These are phyloP conservation scores for Geotrichum aggregatum DNA, from an alignment of 1,139 yeast genomes.

Conservation along the genomic window DNA sequence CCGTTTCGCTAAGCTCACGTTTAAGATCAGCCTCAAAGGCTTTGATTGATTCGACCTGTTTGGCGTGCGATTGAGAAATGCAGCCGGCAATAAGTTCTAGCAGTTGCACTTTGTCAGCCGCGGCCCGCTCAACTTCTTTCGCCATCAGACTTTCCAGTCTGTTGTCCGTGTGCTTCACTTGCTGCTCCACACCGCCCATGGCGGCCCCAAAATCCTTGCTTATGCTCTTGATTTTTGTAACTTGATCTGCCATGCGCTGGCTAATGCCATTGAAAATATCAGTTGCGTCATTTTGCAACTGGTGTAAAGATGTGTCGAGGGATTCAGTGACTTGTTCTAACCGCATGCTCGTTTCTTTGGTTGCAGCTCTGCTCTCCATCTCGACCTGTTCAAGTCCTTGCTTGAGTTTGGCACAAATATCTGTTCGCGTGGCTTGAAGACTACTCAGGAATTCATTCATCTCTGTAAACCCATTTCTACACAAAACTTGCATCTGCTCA, in stretches of 20 bases:
- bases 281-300: neutral
- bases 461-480: neutral
- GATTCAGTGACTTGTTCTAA: constrained; percentile 9
- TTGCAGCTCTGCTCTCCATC: neutral
- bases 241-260: neutral
- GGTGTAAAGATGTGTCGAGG: neutral
- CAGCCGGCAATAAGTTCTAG: neutral
- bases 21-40: neutral
- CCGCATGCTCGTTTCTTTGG: constrained; percentile 1
- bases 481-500: neutral
- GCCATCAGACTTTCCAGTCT: neutral
- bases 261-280: neutral
- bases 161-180: neutral
- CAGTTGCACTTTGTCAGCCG: neutral
- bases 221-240: neutral
- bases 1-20: neutral
- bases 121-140: constrained; percentile 3
- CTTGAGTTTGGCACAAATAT: constrained; percentile 7
- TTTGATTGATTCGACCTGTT: neutral
- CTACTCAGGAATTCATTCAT: constrained; percentile 2
- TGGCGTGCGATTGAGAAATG: neutral
- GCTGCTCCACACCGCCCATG: neutral
- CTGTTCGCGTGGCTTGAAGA: constrained; percentile 6
- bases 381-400: constrained; percentile 11
- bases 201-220: neutral